A percentile compares a stretch with the other conserved stretches of the same genome.
Conservation (phyloP, 176 grass and related monocot species). For the Alopecurus myosuroides region DNA sequence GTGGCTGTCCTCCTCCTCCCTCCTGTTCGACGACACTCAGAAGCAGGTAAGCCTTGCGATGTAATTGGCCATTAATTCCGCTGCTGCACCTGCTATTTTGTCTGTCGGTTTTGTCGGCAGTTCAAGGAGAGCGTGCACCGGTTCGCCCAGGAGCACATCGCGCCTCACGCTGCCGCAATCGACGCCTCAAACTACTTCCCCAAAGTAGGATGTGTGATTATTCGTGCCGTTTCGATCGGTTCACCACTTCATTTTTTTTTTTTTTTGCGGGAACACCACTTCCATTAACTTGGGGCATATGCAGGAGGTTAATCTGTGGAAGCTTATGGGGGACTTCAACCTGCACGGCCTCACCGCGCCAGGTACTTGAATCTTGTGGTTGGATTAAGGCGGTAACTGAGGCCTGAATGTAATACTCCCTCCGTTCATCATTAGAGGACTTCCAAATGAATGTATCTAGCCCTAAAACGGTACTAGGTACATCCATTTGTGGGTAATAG, state of each 20-base stretch:
- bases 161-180: constrained; percentile 72
- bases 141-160: constrained; percentile 85
- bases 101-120: constrained; percentile 5
- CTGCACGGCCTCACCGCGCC: constrained; percentile 89
- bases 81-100: no score
- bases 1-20: constrained; percentile 52
- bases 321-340: constrained; percentile 94
- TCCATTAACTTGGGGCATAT: no score
- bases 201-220: constrained; percentile 13
- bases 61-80: no score
- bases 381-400: no score
- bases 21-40: constrained; percentile 96
- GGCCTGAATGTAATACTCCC: no score
- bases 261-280: no score
- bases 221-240: neutral
- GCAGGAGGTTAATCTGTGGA: constrained; percentile 78
- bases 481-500: no score
- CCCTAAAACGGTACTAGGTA: no score
- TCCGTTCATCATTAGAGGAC: no score
- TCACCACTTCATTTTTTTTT: neutral
- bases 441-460: no score
- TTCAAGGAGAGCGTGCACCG: constrained; percentile 89
- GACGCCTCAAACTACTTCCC: constrained; percentile 72
- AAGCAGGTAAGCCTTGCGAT: constrained; percentile 72
- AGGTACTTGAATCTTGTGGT: no score